These are phyloP conservation scores for Leucoagaricus sp. DNA, from an alignment of 1,284 basidiomycete genomes.

Conservation along the genomic window DNA sequence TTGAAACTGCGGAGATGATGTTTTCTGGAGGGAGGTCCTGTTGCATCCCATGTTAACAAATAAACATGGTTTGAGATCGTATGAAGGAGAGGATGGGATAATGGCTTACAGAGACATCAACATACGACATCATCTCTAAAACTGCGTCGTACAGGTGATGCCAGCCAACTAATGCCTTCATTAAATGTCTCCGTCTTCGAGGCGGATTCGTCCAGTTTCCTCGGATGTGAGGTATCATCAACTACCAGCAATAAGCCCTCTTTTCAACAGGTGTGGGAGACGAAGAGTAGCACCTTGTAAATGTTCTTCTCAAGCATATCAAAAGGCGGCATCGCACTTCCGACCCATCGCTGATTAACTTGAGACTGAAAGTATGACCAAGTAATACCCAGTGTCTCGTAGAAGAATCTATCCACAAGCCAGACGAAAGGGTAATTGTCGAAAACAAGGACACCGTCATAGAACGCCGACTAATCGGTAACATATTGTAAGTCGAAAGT, in stretches of 20 bases:
- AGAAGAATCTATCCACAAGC: constrained; percentile 67
- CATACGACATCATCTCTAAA: constrained; percentile 37
- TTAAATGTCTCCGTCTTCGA: constrained; percentile 61
- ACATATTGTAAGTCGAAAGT: background rate
- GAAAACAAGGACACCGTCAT: constrained; percentile 56
- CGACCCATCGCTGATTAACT: constrained; percentile 40
- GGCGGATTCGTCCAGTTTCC: constrained; percentile 69
- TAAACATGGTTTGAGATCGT: background rate
- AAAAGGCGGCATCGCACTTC: constrained; percentile 35
- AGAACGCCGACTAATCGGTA: constrained; percentile 54
- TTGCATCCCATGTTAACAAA: constrained; percentile 11
- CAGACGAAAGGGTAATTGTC: constrained; percentile 51
- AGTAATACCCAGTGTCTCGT: constrained; percentile 57
- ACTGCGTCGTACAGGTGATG: constrained; percentile 56
- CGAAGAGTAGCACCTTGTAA: constrained; percentile 36
- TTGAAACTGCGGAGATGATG: constrained; percentile 43
- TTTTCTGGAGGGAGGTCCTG: constrained; percentile 30
- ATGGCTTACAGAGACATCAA: constrained; percentile 23
- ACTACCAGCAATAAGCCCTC: constrained; percentile 37
- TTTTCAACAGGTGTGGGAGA: constrained; percentile 6
- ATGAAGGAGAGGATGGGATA: background rate
- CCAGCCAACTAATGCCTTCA: constrained; percentile 65
- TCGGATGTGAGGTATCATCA: constrained; percentile 56
- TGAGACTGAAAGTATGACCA: constrained; percentile 45
- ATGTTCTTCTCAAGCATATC: constrained; percentile 54